phyloP scores from a whole-genome alignment of 495 filamentous ascomycete genomes.

The Penicillium manginii region DNA sequence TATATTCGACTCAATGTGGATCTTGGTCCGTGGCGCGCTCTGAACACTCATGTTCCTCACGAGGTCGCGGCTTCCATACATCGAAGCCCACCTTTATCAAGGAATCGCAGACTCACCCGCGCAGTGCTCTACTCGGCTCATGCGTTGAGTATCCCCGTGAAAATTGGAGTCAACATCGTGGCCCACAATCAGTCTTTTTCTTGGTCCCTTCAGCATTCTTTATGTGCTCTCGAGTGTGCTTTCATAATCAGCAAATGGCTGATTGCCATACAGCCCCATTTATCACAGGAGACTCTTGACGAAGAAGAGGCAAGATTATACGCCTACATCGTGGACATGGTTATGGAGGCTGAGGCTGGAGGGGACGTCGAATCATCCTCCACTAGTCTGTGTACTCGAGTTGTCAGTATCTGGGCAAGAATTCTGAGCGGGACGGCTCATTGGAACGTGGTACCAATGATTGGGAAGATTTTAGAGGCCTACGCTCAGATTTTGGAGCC shows the following conservation, averaged over 20 bases:
- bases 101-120: conserved; percentile 21
- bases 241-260: conserved; percentile 42
- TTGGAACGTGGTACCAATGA: conserved; percentile 15
- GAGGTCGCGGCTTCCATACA: conserved; percentile 17
- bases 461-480: conserved; percentile 8
- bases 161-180: conserved; percentile 36
- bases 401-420: conserved; percentile 12
- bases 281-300: neutral
- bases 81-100: conserved; percentile 16
- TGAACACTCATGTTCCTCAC: conserved; percentile 36
- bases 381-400: conserved; percentile 9
- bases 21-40: conserved; percentile 23
- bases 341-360: neutral
- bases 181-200: conserved; percentile 31
- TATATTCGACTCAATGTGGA: conserved; percentile 41
- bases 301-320: conserved; percentile 1
- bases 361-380: neutral
- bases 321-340: conserved; percentile 3
- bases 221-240: conserved; percentile 40
- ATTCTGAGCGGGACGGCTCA: conserved; percentile 9
- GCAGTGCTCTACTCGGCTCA: conserved; percentile 40
- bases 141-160: conserved; percentile 41
- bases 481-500: conserved; percentile 8
- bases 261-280: conserved; percentile 11
- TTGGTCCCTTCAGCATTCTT: conserved; percentile 40